Evolutionary conservation across 305 asterid genomes (phyloP), one percentile per base, ranked within the genome.

Genomic region (Andrographis paniculata): DNA sequence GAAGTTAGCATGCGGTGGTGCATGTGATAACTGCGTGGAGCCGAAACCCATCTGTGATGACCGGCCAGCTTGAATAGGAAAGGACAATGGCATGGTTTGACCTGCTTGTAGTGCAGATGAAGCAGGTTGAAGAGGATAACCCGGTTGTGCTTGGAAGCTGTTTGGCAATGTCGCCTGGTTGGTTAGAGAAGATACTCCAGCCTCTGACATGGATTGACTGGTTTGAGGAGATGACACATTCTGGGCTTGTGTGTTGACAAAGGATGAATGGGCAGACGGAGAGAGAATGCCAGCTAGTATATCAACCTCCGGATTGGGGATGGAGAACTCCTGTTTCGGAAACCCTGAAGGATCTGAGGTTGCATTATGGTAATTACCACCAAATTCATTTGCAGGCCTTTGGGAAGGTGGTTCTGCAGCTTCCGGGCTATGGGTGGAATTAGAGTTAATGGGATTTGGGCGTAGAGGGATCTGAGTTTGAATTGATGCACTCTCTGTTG

Each of bases 271-370:
- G 14, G 42, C 17, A 37, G 68, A 52, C 21, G 87, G 89, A 7
- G 94, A 96, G 48, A 91, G 96, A 70, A 91, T 86, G 69, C 83
- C 95, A 0, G 94, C 99, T 66, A 91, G 74, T 64, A 91, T 78
- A 70, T 91, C 96, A 55, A 79, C 40, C 43, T 79, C 85, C 14
- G 59, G 70, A 67, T 46, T 54, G 37, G 67, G 48, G 35, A 64
- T 59, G 30, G 91, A 68, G 5, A 63, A 43, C 56, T 74, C 84
- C 47, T 71, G 85, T 40, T 78, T 81, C 33, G 61, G 23, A 56
- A 63, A 63, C 24, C 58, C 17, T 13, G 42, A 37, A 13, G 42
- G 42, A 37, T n/a, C 42, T 37, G 17, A n/a, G 5, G 16, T 14
- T 13, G 42, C 50, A 62, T 69, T 75, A 31, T 57, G 42, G 17